These are phyloP conservation scores for Sequoia sempervirens DNA, from an alignment of 75 land plant genomes.

Conservation along the genomic window DNA sequence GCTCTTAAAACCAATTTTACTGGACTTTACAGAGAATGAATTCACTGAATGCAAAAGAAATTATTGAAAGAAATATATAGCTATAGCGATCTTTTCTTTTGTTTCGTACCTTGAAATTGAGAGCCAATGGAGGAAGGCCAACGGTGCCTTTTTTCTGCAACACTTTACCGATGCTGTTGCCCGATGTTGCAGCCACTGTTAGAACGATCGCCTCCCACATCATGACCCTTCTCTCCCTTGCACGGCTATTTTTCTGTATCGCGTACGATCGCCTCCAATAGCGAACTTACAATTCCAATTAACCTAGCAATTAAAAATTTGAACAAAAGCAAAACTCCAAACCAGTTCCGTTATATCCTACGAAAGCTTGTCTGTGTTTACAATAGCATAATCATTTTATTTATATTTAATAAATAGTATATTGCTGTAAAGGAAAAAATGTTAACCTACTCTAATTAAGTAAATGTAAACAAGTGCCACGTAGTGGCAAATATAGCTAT, in stretches of 20 bases:
- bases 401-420: too few relatives aligned
- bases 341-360: too few relatives aligned
- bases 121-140: slow-evolving; percentile 85
- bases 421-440: too few relatives aligned
- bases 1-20: background rate
- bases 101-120: slow-evolving; percentile 70
- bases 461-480: too few relatives aligned
- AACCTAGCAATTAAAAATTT: too few relatives aligned
- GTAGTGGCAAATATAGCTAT: too few relatives aligned
- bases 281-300: too few relatives aligned
- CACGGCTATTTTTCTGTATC: background rate
- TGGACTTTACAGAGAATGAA: background rate
- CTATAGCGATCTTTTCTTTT: background rate
- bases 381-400: too few relatives aligned
- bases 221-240: background rate
- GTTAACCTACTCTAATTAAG: too few relatives aligned
- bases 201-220: slow-evolving; percentile 94
- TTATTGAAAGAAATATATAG: background rate
- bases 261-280: background rate
- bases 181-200: slow-evolving; percentile 82
- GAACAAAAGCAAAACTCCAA: too few relatives aligned
- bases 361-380: too few relatives aligned
- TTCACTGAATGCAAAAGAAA: background rate
- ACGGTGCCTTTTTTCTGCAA: slow-evolving; percentile 96
- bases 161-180: slow-evolving; percentile 92